phyloP scores from a whole-genome alignment of 306 rosid genomes.

The Sindora glabra region DNA sequence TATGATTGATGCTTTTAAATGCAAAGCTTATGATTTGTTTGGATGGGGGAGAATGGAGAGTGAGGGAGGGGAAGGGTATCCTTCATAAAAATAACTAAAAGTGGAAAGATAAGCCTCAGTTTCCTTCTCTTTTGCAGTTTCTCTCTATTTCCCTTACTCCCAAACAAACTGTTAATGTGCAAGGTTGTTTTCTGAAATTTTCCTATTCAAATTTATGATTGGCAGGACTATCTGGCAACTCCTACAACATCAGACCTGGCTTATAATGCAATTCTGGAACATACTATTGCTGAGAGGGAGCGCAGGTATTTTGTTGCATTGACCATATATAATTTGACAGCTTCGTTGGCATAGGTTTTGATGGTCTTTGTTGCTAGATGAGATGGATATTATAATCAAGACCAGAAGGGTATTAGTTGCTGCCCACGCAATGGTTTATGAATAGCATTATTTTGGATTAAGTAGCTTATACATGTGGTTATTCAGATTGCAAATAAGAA shows the following conservation, averaged over 20 bases:
- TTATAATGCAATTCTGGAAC: slow-evolving; percentile 87
- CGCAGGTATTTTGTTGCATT: slow-evolving; percentile 76
- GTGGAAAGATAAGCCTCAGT: no score
- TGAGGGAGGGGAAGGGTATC: no score
- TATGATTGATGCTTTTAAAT: background rate
- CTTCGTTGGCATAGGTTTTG: background rate
- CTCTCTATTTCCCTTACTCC: no score
- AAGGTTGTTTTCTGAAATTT: slow-evolving; percentile 10
- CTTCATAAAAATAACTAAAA: no score
- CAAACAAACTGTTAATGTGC: no score
- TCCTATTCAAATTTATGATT: slow-evolving; percentile 27
- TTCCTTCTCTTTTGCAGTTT: no score
- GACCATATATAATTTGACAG: background rate
- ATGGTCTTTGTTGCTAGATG: background rate
- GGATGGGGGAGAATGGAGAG: no score
- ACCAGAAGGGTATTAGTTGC: background rate
- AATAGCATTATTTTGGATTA: background rate
- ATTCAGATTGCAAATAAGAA: background rate
- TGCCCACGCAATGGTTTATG: background rate
- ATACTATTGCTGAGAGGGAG: slow-evolving; percentile 97
- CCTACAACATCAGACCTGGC: slow-evolving; percentile 84
- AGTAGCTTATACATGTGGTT: background rate
- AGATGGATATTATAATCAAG: background rate
- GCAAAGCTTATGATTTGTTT: slow-evolving; percentile 13
- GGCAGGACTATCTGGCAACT: slow-evolving; percentile 87